Conservation (phyloP, 768 basidiomycete species). For the Auriscalpium microsporum region DNA sequence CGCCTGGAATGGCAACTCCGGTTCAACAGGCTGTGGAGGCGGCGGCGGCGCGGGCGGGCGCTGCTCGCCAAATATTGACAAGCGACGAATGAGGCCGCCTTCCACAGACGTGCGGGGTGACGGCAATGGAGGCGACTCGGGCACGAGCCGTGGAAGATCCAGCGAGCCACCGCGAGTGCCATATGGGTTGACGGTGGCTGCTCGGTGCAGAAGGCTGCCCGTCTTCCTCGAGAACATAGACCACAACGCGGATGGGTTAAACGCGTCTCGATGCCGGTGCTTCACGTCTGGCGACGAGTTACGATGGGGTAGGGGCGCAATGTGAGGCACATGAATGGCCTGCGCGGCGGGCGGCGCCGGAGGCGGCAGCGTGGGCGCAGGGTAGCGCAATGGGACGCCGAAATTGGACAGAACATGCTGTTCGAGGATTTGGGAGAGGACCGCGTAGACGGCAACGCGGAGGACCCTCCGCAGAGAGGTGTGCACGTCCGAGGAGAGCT, state of each 20-base stretch:
- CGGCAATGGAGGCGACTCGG: conserved; percentile 4
- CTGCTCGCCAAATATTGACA: conserved; percentile 13
- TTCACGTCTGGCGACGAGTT: conserved; percentile 15
- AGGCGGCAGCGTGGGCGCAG: conserved; percentile 24
- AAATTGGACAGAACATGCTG: conserved; percentile 48
- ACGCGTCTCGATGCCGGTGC: conserved; percentile 14
- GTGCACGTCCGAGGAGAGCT: conserved; percentile 35
- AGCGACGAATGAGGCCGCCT: conserved; percentile 7
- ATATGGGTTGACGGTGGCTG: conserved; percentile 18
- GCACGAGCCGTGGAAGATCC: conserved; percentile 26
- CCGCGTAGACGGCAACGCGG: conserved; percentile 42
- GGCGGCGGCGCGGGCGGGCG: background rate
- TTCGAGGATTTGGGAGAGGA: conserved; percentile 53
- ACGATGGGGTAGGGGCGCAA: conserved; percentile 3
- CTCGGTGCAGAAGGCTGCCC: conserved; percentile 23
- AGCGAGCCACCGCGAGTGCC: conserved; percentile 30
- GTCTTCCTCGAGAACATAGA: conserved; percentile 30
- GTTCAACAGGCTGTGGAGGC: background rate
- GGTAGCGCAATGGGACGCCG: conserved; percentile 38
- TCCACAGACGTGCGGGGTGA: conserved; percentile 23
- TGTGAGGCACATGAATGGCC: background rate
- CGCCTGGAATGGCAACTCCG: conserved; percentile 28
- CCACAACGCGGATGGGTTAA: conserved; percentile 24
- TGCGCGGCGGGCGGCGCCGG: background rate
- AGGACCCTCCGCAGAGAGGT: conserved; percentile 38